Conservation (phyloP, 2,329 filamentous ascomycete genomes). For the Thelonectria blattea region DNA sequence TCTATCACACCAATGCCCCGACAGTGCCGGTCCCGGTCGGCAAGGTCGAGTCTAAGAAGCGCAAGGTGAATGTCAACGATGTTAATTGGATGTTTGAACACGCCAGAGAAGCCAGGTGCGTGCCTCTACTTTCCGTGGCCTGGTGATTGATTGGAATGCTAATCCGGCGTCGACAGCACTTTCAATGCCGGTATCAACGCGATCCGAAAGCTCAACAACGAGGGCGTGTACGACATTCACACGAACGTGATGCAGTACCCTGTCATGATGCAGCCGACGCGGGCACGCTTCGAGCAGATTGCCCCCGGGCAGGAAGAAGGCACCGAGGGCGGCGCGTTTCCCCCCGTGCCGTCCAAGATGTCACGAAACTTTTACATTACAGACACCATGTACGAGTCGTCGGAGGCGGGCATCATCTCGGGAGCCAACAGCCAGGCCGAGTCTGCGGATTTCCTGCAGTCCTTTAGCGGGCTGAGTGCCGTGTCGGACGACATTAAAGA, state of each 20-base stretch:
- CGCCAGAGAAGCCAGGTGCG: conserved; percentile 84
- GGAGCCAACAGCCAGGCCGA: conserved; percentile 52
- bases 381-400: conserved; percentile 61
- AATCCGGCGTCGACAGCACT: conserved; percentile 59
- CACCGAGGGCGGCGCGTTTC: conserved; percentile 48
- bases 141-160: conserved; percentile 4
- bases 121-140: conserved; percentile 1
- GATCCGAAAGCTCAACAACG: conserved; percentile 70
- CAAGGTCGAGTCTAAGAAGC: conserved; percentile 82
- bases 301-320: conserved; percentile 48
- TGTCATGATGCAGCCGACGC: conserved; percentile 85
- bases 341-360: conserved; percentile 55
- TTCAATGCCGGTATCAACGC: conserved; percentile 81
- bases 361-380: conserved; percentile 62
- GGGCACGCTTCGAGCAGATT: conserved; percentile 80
- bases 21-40: conserved; percentile 76
- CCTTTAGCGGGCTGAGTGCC: conserved; percentile 67
- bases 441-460: conserved; percentile 54
- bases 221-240: conserved; percentile 90
- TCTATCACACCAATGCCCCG: conserved; percentile 86
- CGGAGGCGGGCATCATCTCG: conserved; percentile 53
- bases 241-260: conserved; percentile 93
- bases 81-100: conserved; percentile 98
- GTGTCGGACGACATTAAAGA: conserved; percentile 70
- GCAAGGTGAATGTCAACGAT: conserved; percentile 86